Conservation (phyloP, 768 basidiomycete genomes). For the Boletus insuetus region DNA sequence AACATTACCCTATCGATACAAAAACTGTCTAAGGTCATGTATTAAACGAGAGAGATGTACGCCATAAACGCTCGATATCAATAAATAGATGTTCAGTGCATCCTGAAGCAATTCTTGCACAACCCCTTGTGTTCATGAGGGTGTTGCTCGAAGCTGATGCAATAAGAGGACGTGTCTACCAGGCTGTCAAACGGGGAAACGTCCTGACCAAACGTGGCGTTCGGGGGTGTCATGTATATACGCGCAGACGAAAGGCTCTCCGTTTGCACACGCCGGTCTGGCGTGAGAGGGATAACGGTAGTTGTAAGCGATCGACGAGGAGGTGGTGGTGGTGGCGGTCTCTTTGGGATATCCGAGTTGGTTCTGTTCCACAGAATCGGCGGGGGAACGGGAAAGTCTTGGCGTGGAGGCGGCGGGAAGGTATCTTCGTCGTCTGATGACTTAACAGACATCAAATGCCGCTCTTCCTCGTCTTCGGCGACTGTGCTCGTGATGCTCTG, state of each 20-base stretch:
- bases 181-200: constrained; percentile 67
- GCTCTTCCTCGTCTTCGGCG: constrained; percentile 45
- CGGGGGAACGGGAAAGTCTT: constrained; percentile 3
- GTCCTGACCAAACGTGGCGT: constrained; percentile 37
- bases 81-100: constrained; percentile 35
- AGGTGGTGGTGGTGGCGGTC: constrained; percentile 48
- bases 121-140: constrained; percentile 63
- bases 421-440: constrained; percentile 23
- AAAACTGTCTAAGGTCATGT: not conserved
- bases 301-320: constrained; percentile 48
- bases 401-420: constrained; percentile 24
- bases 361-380: constrained; percentile 25
- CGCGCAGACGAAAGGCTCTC: constrained; percentile 15
- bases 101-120: constrained; percentile 65
- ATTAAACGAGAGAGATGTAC: not conserved
- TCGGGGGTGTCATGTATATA: constrained; percentile 29
- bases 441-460: constrained; percentile 30
- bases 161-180: constrained; percentile 45
- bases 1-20: no score
- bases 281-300: constrained; percentile 42
- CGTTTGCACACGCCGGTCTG: constrained; percentile 37
- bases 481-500: constrained; percentile 43
- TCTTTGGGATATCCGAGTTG: constrained; percentile 29
- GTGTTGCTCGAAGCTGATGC: constrained; percentile 61
- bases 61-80: not conserved